Conservation (phyloP, 257 asterid species). For the Datura wrightii region DNA sequence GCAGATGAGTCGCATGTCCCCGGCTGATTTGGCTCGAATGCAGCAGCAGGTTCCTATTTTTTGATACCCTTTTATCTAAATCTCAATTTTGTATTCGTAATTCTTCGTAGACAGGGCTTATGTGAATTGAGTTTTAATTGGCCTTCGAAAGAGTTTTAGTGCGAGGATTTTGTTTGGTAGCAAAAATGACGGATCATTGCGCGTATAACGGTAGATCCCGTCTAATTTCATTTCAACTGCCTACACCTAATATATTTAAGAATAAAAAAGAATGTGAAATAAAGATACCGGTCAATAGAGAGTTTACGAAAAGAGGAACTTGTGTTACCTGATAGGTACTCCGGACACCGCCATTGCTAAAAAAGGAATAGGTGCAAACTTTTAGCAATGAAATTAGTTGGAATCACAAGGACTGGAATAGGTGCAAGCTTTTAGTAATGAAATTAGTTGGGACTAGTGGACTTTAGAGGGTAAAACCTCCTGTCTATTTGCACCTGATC, state of each 20-base stretch:
- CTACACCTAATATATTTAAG: neutral
- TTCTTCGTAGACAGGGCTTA: neutral
- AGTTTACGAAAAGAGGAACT: neutral
- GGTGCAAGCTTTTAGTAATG: neutral
- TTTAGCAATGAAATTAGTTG: neutral
- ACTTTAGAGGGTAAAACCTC: neutral
- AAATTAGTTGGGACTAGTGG: neutral
- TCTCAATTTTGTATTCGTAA: neutral
- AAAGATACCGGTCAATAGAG: neutral
- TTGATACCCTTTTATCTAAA: neutral
- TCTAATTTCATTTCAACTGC: neutral
- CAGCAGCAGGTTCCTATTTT: constrained; percentile 78
- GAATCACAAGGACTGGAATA: neutral
- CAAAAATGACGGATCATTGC: neutral
- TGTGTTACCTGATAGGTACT: neutral
- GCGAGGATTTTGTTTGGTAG: neutral
- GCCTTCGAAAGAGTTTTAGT: too few species aligned
- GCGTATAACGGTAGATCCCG: neutral
- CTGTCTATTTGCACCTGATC: neutral
- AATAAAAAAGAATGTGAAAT: neutral
- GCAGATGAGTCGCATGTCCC: constrained; percentile 99
- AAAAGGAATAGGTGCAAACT: neutral
- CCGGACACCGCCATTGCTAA: neutral
- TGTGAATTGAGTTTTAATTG: neutral
- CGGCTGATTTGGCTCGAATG: constrained; percentile 87